Conservation (phyloP, 2,329 filamentous ascomycete genomes). For the Aspergillus awamori region DNA sequence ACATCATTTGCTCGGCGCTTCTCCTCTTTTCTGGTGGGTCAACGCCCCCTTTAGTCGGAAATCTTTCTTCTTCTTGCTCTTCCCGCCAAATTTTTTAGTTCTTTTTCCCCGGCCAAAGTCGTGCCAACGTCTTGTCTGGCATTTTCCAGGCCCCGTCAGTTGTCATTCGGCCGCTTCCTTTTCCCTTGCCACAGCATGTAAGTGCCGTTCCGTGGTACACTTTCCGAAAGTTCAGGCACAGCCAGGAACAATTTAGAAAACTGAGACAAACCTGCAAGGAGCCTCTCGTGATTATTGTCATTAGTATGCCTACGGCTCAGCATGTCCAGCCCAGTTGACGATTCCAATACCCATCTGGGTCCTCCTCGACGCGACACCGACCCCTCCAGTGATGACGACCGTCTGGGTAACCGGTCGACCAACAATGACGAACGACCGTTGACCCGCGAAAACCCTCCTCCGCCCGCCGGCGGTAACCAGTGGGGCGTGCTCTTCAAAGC, state of each 20-base stretch:
- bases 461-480: not conserved
- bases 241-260: not conserved
- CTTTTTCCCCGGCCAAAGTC: too few species aligned
- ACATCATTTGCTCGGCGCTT: too few species aligned
- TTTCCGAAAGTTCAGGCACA: not conserved
- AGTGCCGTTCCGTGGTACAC: not conserved
- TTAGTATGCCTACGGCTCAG: slow-evolving; percentile 5
- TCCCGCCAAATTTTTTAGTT: too few species aligned
- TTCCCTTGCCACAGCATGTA: not conserved
- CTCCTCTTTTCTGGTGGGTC: too few species aligned
- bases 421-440: slow-evolving; percentile 6
- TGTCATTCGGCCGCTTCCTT: too few species aligned
- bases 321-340: slow-evolving; percentile 6
- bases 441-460: not conserved
- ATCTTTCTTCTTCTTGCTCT: too few species aligned
- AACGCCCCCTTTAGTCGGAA: too few species aligned
- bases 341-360: not conserved
- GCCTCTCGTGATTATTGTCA: not conserved
- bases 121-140: too few species aligned
- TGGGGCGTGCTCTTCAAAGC: slow-evolving; percentile 9
- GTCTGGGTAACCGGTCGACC: not conserved
- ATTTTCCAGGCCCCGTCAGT: too few species aligned
- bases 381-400: not conserved
- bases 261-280: not conserved
- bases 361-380: not conserved